These are phyloP conservation scores for Pelargonium nanum DNA, from an alignment of 345 rosid genomes.

Conservation along the genomic window DNA sequence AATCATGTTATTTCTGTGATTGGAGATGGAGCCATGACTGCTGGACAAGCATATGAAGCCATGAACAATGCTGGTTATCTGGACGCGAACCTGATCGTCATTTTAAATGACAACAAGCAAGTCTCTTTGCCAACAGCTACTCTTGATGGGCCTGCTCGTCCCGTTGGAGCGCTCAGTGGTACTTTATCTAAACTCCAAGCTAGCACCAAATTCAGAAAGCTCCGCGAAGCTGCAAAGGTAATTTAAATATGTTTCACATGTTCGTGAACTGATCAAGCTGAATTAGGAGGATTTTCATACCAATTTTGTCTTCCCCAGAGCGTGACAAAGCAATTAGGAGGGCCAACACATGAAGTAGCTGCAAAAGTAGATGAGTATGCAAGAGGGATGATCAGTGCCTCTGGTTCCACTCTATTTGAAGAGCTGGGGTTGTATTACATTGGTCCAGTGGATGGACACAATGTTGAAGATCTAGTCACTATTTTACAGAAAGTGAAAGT, in stretches of 20 bases:
- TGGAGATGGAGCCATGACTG: constrained; percentile 81
- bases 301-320: constrained; percentile 19
- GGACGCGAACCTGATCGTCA: constrained; percentile 44
- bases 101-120: constrained; percentile 62
- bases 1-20: constrained; percentile 61
- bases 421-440: constrained; percentile 63
- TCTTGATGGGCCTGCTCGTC: constrained; percentile 60
- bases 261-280: too few species aligned
- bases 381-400: constrained; percentile 51
- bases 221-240: constrained; percentile 63
- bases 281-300: constrained; percentile 15
- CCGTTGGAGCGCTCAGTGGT: constrained; percentile 64
- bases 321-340: constrained; percentile 50
- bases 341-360: constrained; percentile 45
- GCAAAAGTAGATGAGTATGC: constrained; percentile 68
- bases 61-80: constrained; percentile 67
- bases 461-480: constrained; percentile 48
- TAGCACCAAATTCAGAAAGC: constrained; percentile 45
- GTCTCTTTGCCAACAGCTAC: constrained; percentile 73
- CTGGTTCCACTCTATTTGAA: constrained; percentile 52
- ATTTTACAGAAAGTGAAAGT: constrained; percentile 50
- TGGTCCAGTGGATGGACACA: constrained; percentile 60
- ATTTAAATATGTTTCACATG: too few species aligned
- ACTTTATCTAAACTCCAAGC: constrained; percentile 52
- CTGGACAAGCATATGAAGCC: constrained; percentile 70